Conservation (phyloP, 2,329 filamentous ascomycete genomes). For the Chrysoporthe deuterocubensis region DNA sequence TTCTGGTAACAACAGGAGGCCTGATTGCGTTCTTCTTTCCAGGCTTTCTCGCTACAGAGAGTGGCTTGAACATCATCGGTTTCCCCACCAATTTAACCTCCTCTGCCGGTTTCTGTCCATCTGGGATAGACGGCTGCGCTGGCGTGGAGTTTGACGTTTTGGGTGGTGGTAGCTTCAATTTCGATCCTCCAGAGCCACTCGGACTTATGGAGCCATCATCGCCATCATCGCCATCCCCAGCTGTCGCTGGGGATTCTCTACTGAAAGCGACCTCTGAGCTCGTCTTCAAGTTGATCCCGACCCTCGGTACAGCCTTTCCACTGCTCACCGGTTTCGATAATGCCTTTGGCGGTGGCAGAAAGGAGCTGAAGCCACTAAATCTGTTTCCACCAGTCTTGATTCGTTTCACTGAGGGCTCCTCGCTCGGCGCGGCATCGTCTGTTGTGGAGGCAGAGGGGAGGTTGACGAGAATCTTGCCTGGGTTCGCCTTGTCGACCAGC, state of each 20-base stretch:
- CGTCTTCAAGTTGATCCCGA: constrained; percentile 77
- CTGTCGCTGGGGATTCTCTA: constrained; percentile 48
- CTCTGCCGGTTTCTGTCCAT: constrained; percentile 61
- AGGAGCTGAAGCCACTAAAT: constrained; percentile 83
- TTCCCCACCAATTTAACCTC: constrained; percentile 75
- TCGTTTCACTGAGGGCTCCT: constrained; percentile 72
- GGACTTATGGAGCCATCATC: constrained; percentile 31
- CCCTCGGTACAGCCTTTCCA: constrained; percentile 44
- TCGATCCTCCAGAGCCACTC: constrained; percentile 26
- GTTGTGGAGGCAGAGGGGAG: constrained; percentile 60
- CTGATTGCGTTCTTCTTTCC: constrained; percentile 62
- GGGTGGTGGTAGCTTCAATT: constrained; percentile 46
- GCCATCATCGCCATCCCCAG: constrained; percentile 28
- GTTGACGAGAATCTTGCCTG: constrained; percentile 82
- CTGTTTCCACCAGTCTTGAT: constrained; percentile 63
- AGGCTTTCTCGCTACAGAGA: constrained; percentile 79
- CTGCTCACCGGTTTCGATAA: constrained; percentile 31
- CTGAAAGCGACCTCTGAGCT: constrained; percentile 82
- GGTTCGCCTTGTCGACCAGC: constrained; percentile 79
- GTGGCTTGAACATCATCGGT: constrained; percentile 83
- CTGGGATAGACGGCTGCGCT: constrained; percentile 54
- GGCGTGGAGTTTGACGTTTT: constrained; percentile 37
- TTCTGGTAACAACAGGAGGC: constrained; percentile 28
- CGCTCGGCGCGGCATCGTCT: constrained; percentile 44
- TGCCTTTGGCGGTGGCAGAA: constrained; percentile 82